Evolutionary conservation across 2,329 filamentous ascomycete genomes (phyloP).

Genomic region (Fonsecaea erecta): DNA sequence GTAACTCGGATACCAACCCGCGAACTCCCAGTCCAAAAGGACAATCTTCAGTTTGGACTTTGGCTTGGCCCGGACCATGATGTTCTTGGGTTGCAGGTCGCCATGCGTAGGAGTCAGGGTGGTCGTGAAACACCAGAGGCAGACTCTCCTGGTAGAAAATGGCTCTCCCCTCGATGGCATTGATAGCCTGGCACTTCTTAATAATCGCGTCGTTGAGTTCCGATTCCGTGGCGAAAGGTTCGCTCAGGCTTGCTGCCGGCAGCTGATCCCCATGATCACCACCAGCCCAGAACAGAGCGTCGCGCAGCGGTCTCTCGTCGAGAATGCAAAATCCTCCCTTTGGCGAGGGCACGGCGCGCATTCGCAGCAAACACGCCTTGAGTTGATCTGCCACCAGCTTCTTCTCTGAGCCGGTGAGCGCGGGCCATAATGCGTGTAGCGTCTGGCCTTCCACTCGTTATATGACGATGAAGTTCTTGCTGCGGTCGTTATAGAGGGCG

Average conservation of each 20-base stretch:
- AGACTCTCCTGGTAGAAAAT: constrained; percentile 40
- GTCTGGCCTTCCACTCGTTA: constrained; percentile 40
- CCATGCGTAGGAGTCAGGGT: constrained; percentile 42
- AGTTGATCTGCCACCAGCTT: constrained; percentile 35
- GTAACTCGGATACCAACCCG: constrained; percentile 48
- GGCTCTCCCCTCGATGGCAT: constrained; percentile 32
- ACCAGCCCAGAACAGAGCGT: constrained; percentile 42
- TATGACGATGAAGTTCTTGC: constrained; percentile 43
- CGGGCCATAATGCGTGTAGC: constrained; percentile 36
- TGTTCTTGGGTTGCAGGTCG: constrained; percentile 44
- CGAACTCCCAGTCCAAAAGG: constrained; percentile 50
- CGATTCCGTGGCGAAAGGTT: constrained; percentile 40
- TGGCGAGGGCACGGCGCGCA: constrained; percentile 41
- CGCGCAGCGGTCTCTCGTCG: constrained; percentile 35
- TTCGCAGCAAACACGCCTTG: constrained; percentile 32
- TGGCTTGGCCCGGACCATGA: constrained; percentile 39
- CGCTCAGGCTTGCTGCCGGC: constrained; percentile 36
- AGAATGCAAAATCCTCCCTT: constrained; percentile 41
- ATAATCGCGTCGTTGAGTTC: constrained; percentile 40
- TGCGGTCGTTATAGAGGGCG: constrained; percentile 39
- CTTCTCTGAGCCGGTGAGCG: constrained; percentile 37
- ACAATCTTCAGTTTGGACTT: constrained; percentile 32
- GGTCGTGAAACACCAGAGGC: constrained; percentile 37
- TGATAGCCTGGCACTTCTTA: constrained; percentile 38
- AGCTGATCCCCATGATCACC: constrained; percentile 30